Base-by-base conservation (phyloP, 2,329 filamentous ascomycete genomes). In the Sporothrix globosa region DNA sequence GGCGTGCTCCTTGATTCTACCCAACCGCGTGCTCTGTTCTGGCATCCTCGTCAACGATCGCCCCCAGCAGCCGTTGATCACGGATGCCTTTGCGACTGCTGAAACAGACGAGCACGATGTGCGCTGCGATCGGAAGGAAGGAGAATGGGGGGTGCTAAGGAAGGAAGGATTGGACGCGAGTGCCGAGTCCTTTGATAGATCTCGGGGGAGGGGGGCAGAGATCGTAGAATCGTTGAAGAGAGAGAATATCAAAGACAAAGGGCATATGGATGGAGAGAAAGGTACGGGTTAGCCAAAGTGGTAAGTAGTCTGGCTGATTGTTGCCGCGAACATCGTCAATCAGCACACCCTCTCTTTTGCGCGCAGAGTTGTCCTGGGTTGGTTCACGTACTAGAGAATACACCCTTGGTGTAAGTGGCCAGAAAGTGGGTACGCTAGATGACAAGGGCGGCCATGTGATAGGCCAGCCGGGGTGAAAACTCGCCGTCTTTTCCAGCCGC, bases 381-480 rank as follows among this genome's bases (percentile, higher is more conserved):
- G 27, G n/a, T 30, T 30, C 30, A 30, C 30, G 30, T 30, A 30
- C 30, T 30, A 3, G 3, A 30, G 30, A 30, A 30, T 30, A 30
- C 30, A 30, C 30, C 30, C 30, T 5, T 3, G 30, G 30, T 30
- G 46, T 65, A 65, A 65, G 61, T 65, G 61, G 44, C 4, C 41
- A 48, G 39, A 61, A 34, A 50, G 61, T 63, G 58, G 61, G 17
- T 27, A 50, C 39, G 58, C 41, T 11, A 30, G 27, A 34, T 39
- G 39, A 7, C 48, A 44, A 39, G 19, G 11, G 11, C 44, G 27
- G 30, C n/a, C 13, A 19, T 24, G 34, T 54, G 30, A 53, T 53
- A 69, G 58, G 56, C 17, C 39, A 41, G 39, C 30, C 69, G 61
- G 68, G 48, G 48, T 41, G 63, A 67, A 70, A 52, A 67, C 61